phyloP scores from a whole-genome alignment of 495 filamentous ascomycete species.

The Ramalina intermedia region DNA sequence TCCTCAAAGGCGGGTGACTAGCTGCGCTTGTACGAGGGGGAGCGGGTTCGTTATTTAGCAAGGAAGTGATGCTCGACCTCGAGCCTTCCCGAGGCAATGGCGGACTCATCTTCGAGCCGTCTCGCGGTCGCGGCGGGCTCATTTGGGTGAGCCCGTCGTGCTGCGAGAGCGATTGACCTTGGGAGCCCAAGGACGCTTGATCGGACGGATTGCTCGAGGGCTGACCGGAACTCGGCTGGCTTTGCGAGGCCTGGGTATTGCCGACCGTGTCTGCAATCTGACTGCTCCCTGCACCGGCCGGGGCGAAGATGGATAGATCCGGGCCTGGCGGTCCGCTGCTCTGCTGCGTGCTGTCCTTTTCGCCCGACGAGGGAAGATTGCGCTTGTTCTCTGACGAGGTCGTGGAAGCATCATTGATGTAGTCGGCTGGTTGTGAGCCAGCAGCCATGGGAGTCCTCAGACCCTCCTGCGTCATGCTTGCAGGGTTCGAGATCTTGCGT shows the following conservation, averaged over 20 bases:
- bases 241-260: constrained; percentile 12
- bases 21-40: constrained; percentile 10
- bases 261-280: constrained; percentile 49
- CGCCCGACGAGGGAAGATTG: constrained; percentile 34
- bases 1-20: constrained; percentile 25
- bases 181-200: constrained; percentile 17
- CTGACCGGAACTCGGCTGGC: constrained; percentile 12
- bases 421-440: constrained; percentile 59
- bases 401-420: constrained; percentile 75
- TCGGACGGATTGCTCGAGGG: constrained; percentile 21
- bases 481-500: constrained; percentile 12
- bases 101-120: constrained; percentile 4
- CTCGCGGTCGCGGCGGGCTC: constrained; percentile 28
- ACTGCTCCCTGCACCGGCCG: constrained; percentile 21
- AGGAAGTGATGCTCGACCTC: constrained; percentile 25
- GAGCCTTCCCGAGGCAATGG: constrained; percentile 20
- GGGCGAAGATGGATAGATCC: constrained; percentile 19
- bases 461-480: constrained; percentile 49
- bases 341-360: constrained; percentile 27
- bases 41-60: constrained; percentile 32
- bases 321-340: constrained; percentile 33
- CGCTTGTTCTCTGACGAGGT: constrained; percentile 64
- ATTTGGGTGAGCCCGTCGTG: constrained; percentile 18
- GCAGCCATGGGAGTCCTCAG: constrained; percentile 60
- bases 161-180: constrained; percentile 25